Evolutionary conservation across 2,329 filamentous ascomycete species (phyloP).

Genomic region (Fusarium praegraminearum): DNA sequence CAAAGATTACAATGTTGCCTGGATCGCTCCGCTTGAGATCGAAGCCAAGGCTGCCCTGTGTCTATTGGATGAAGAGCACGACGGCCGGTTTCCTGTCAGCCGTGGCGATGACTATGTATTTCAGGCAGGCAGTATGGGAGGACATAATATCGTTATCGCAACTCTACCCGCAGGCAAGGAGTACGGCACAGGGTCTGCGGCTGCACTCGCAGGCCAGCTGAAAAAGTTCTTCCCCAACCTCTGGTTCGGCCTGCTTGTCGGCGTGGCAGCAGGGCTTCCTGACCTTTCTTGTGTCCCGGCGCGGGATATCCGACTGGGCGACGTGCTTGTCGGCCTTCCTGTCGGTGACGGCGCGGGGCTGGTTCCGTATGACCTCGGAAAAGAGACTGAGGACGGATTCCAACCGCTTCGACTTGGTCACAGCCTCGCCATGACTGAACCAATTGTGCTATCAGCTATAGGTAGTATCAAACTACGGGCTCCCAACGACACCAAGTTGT

Average conservation of each 20-base stretch:
- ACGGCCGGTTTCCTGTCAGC: neutral
- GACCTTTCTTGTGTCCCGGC: neutral
- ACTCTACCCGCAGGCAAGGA: neutral
- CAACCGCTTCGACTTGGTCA: neutral
- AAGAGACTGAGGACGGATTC: neutral
- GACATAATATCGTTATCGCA: neutral
- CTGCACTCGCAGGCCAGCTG: neutral
- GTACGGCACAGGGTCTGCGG: neutral
- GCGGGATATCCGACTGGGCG: neutral
- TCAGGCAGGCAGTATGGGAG: fast-evolving
- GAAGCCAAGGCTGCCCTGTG: neutral
- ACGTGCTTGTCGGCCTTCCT: neutral
- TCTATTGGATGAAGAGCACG: neutral
- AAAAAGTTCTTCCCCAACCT: neutral
- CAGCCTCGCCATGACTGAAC: neutral
- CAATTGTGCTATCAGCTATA: neutral
- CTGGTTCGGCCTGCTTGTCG: neutral
- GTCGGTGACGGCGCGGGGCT: neutral
- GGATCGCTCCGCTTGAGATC: neutral
- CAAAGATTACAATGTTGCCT: neutral
- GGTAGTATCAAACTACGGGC: neutral
- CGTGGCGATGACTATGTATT: neutral
- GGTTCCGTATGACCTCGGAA: neutral
- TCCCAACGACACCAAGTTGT: fast-evolving
- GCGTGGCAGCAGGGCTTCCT: neutral